phyloP scores from a whole-genome alignment of 2,329 filamentous ascomycete species.

The Bipolaris victoriae region DNA sequence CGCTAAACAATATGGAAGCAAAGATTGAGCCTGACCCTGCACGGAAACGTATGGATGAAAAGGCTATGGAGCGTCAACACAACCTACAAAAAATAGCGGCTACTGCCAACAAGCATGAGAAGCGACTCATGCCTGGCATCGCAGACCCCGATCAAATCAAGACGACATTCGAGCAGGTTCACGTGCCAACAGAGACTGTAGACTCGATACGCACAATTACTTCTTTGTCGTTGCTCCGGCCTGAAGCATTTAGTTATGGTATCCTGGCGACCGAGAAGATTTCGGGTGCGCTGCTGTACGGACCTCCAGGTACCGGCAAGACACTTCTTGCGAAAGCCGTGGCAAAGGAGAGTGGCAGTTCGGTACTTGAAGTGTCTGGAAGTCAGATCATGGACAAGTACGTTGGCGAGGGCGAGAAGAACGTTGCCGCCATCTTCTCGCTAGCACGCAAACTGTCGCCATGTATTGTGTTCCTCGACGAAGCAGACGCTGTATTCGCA shows the following conservation, averaged over 20 bases:
- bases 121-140: slow-evolving; percentile 79
- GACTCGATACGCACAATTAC: slow-evolving; percentile 89
- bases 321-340: slow-evolving; percentile 68
- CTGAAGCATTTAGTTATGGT: slow-evolving; percentile 95
- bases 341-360: slow-evolving; percentile 69
- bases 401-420: slow-evolving; percentile 95
- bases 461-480: slow-evolving; percentile 95
- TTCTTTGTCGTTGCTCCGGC: slow-evolving; percentile 81
- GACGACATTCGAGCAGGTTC: slow-evolving; percentile 86
- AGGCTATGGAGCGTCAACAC: slow-evolving; percentile 54
- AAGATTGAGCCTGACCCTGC: slow-evolving; percentile 7
- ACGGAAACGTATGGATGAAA: slow-evolving; percentile 20
- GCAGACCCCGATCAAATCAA: slow-evolving; percentile 81
- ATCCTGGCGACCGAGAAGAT: slow-evolving; percentile 91
- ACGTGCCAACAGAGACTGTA: slow-evolving; percentile 80
- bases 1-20: slow-evolving; percentile 7
- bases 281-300: slow-evolving; percentile 85
- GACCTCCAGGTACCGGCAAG: slow-evolving; percentile 77
- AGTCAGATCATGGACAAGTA: slow-evolving; percentile 96
- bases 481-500: slow-evolving; percentile 91
- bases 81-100: slow-evolving; percentile 53
- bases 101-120: slow-evolving; percentile 74
- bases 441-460: slow-evolving; percentile 90
- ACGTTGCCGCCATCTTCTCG: slow-evolving; percentile 86
- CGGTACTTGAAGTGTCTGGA: slow-evolving; percentile 81